phyloP scores from a whole-genome alignment of 208 protist genomes.

The Trypanosoma rangeli region DNA sequence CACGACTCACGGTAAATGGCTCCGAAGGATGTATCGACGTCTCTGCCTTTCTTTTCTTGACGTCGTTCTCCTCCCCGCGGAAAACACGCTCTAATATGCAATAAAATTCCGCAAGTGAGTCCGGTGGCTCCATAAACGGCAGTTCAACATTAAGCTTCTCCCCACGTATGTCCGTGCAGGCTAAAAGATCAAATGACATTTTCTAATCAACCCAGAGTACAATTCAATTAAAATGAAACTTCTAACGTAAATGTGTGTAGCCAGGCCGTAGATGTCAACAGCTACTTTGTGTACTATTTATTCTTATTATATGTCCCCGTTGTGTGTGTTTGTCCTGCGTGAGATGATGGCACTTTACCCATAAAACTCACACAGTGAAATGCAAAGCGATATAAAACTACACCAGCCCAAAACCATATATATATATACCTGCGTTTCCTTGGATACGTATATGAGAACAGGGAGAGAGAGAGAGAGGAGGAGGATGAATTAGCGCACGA shows the following conservation, averaged over 20 bases:
- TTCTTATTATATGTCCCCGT: not conserved
- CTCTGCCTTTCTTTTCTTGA: constrained; percentile 42
- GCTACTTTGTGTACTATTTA: not conserved
- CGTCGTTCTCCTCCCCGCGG: constrained; percentile 57
- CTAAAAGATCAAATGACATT: constrained; percentile 61
- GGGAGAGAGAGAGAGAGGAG: not conserved
- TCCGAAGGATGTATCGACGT: constrained; percentile 54
- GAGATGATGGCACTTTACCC: not conserved
- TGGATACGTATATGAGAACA: not conserved
- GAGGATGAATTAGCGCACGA: not conserved
- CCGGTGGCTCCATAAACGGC: constrained; percentile 54
- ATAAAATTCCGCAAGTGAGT: constrained; percentile 51
- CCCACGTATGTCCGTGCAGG: constrained; percentile 70
- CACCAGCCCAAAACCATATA: not conserved
- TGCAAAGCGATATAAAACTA: not conserved
- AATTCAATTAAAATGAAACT: not conserved
- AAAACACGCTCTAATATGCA: constrained; percentile 58
- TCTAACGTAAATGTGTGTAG: not conserved
- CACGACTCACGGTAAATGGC: constrained; percentile 67
- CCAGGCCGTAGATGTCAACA: not conserved
- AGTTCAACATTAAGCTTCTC: constrained; percentile 81
- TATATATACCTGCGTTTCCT: not conserved
- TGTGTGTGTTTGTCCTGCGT: not conserved
- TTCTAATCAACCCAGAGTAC: not conserved
- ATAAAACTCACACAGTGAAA: not conserved